phyloP scores from a whole-genome alignment of 208 protist genomes.

The Kentomonas sorsogonicus region DNA sequence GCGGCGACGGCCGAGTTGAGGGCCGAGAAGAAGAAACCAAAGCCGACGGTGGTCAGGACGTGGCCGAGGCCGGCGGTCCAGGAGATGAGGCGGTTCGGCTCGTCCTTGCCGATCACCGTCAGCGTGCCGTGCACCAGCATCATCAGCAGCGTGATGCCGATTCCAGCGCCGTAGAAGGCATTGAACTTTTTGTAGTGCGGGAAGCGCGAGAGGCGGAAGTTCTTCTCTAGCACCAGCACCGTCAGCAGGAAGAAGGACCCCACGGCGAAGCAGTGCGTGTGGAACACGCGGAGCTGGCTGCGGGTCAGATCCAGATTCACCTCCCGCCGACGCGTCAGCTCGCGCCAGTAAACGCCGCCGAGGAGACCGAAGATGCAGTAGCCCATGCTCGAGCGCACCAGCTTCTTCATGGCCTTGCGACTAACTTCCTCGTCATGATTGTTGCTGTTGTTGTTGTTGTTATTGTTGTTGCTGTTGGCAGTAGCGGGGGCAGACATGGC shows the following conservation, averaged over 20 bases:
- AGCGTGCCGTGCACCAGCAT: conserved; percentile 51
- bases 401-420: conserved; percentile 40
- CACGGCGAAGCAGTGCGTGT: conserved; percentile 60
- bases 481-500: not conserved
- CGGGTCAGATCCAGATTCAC: conserved; percentile 22
- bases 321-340: conserved; percentile 39
- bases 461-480: conserved; percentile 13
- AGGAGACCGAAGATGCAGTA: conserved; percentile 42
- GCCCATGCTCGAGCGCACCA: conserved; percentile 33
- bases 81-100: conserved; percentile 24
- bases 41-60: conserved; percentile 29
- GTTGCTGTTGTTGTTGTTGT: conserved; percentile 11
- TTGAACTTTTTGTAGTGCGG: conserved; percentile 67
- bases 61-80: conserved; percentile 48
- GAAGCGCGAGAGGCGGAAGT: conserved; percentile 35
- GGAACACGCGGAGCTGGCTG: conserved; percentile 51
- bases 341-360: conserved; percentile 50
- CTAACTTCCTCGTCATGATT: conserved; percentile 11
- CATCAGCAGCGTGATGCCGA: conserved; percentile 53
- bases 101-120: conserved; percentile 36
- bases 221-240: conserved; percentile 51
- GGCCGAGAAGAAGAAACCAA: conserved; percentile 52
- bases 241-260: conserved; percentile 55
- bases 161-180: conserved; percentile 42
- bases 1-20: conserved; percentile 28